Percentiles rank a stretch among this genome's conserved stretches.
These are phyloP conservation scores for Euphorbia pulcherrima DNA, from an alignment of 345 rosid species.

Conservation along the genomic window DNA sequence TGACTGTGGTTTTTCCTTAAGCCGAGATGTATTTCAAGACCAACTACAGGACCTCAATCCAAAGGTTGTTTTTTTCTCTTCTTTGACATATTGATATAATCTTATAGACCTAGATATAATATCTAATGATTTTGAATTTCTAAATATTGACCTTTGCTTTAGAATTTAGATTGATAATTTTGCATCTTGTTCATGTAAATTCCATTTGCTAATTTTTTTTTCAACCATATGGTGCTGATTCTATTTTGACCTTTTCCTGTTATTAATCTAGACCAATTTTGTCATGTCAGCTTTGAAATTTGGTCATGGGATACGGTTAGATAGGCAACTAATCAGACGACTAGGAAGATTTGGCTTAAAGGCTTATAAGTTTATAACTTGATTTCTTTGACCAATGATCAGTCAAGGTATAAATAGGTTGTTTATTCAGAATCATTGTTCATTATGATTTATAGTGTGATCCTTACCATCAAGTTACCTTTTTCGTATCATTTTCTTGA, in stretches of 20 bases:
- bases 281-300: neutral
- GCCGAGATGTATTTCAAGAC: constrained; percentile 62
- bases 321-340: neutral
- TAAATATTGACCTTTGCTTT: neutral
- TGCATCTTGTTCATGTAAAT: neutral
- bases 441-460: neutral
- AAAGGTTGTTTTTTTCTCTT: constrained; percentile 43
- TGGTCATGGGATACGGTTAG: neutral
- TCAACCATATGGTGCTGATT: too few relatives aligned
- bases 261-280: neutral
- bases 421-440: neutral
- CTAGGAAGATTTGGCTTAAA: neutral
- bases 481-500: neutral
- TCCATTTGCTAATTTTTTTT: too few relatives aligned
- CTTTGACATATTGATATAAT: neutral
- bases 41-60: constrained; percentile 78
- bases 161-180: neutral
- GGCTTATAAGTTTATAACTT: neutral
- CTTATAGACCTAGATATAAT: neutral
- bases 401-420: neutral
- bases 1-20: constrained; percentile 62
- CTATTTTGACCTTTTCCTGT: neutral
- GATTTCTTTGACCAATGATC: neutral
- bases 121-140: neutral
- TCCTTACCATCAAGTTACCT: neutral